Percentiles rank a stretch among this genome's conserved stretches.
phyloP scores from a whole-genome alignment of 768 basidiomycete genomes.

The Phlegmacium glaucopus region DNA sequence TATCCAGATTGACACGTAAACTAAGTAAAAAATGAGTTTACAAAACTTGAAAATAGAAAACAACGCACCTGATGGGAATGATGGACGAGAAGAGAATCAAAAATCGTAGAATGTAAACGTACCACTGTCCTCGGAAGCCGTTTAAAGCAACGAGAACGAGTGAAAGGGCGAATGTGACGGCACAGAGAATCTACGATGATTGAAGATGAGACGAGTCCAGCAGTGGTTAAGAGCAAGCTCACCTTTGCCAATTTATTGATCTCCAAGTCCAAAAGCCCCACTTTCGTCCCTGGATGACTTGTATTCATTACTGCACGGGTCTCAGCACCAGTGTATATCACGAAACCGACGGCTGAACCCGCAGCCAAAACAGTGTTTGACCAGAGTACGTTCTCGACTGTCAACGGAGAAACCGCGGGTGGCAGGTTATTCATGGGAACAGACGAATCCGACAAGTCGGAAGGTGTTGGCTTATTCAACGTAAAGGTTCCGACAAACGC shows the following conservation, averaged over 20 bases:
- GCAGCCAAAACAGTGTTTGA: conserved; percentile 97
- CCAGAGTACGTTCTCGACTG: conserved; percentile 95
- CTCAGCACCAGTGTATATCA: conserved; percentile 92
- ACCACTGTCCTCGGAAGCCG: conserved; percentile 94
- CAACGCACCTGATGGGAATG: conserved; percentile 90
- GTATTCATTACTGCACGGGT: conserved; percentile 99
- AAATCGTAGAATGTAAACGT: conserved; percentile 94
- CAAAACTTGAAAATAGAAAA: not conserved
- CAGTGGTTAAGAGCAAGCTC: conserved; percentile 30
- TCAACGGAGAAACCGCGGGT: conserved; percentile 75
- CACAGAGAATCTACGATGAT: conserved; percentile 75
- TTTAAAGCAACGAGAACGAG: conserved; percentile 92
- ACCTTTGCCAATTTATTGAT: conserved; percentile 97
- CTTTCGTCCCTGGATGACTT: conserved; percentile 93
- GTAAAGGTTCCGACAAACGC: conserved; percentile 93
- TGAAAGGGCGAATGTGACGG: conserved; percentile 90
- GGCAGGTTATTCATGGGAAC: conserved; percentile 39
- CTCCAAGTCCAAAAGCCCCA: conserved; percentile 88
- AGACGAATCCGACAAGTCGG: conserved; percentile 22
- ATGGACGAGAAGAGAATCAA: conserved; percentile 98
- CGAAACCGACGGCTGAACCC: conserved; percentile 87
- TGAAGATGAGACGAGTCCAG: not conserved
- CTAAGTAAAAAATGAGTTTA: conserved; percentile 35
- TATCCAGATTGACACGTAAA: conserved; percentile 97
- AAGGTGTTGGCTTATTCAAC: conserved; percentile 46